phyloP scores from a whole-genome alignment of 768 basidiomycete species.

The Leucosporidium creatinivorum region DNA sequence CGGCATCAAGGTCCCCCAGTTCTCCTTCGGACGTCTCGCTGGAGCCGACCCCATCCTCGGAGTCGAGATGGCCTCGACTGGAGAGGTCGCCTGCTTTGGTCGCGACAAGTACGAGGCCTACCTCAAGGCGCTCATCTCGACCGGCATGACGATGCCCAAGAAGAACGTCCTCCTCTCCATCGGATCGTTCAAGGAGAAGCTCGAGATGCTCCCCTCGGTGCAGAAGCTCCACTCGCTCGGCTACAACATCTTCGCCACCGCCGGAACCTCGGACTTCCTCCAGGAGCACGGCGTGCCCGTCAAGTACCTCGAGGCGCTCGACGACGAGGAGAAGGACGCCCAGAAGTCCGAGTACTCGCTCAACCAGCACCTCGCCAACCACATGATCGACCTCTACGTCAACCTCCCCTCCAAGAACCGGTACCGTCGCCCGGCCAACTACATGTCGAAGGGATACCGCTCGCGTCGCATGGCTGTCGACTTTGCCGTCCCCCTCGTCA shows the following conservation, averaged over 20 bases:
- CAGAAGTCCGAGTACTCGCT: constrained; percentile 97
- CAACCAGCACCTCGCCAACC: constrained; percentile 76
- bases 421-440: constrained; percentile 92
- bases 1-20: constrained; percentile 99
- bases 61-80: constrained; percentile 99
- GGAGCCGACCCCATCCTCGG: constrained; percentile 96
- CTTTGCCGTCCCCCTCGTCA: constrained; percentile 92
- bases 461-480: constrained; percentile 99
- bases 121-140: constrained; percentile 91
- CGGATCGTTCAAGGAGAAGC: constrained; percentile 93
- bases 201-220: constrained; percentile 89
- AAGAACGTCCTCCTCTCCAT: constrained; percentile 97
- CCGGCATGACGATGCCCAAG: constrained; percentile 87
- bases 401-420: constrained; percentile 97
- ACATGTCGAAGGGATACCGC: constrained; percentile 91
- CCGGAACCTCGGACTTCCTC: constrained; percentile 95
- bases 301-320: constrained; percentile 48
- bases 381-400: constrained; percentile 96
- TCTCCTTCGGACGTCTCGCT: constrained; percentile 91
- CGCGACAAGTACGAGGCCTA: constrained; percentile 97
- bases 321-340: constrained; percentile 54
- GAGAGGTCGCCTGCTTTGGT: constrained; percentile 98
- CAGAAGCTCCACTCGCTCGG: constrained; percentile 90
- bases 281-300: constrained; percentile 93
- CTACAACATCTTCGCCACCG: constrained; percentile 93